Conservation (phyloP, 2,329 filamentous ascomycete genomes). For the Epichloe gansuensis region DNA sequence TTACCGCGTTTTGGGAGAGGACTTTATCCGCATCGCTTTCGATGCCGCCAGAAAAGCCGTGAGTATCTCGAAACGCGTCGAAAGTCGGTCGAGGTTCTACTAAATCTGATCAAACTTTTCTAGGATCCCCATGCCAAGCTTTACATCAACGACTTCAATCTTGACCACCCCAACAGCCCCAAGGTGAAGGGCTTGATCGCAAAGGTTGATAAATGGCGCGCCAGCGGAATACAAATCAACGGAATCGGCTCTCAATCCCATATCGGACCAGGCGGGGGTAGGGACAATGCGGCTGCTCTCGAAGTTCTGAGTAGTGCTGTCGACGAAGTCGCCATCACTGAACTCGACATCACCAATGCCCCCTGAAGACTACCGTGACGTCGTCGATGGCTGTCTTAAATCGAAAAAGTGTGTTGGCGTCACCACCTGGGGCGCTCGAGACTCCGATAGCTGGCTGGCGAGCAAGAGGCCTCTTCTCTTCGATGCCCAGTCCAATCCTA, state of each 20-base stretch:
- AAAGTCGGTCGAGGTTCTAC: too few species aligned
- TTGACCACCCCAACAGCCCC: constrained; percentile 45
- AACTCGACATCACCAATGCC: constrained; percentile 53
- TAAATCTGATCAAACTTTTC: too few species aligned
- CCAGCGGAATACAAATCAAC: constrained; percentile 22
- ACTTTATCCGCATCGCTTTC: constrained; percentile 60
- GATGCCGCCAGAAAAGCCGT: constrained; percentile 48
- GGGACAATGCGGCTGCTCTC: constrained; percentile 31
- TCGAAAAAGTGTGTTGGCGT: constrained; percentile 51
- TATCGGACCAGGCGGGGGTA: constrained; percentile 13
- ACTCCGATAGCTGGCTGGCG: constrained; percentile 34
- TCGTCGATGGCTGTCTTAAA: constrained; percentile 45
- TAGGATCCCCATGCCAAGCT: constrained; percentile 52
- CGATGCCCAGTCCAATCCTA: constrained; percentile 28
- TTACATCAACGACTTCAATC: constrained; percentile 67
- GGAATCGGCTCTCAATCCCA: constrained; percentile 1
- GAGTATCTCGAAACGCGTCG: background rate
- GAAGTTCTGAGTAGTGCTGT: constrained; percentile 36
- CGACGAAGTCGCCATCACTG: constrained; percentile 51
- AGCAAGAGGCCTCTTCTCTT: constrained; percentile 40
- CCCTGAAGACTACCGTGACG: constrained; percentile 44
- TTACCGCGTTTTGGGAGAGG: constrained; percentile 55
- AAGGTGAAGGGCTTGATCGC: constrained; percentile 46
- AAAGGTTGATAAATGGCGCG: constrained; percentile 52
- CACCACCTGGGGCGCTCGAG: constrained; percentile 48